A percentile compares a stretch with the other conserved stretches of the same genome.
phyloP scores from a whole-genome alignment of 2,329 filamentous ascomycete species.

The Fusarium oxysporum region DNA sequence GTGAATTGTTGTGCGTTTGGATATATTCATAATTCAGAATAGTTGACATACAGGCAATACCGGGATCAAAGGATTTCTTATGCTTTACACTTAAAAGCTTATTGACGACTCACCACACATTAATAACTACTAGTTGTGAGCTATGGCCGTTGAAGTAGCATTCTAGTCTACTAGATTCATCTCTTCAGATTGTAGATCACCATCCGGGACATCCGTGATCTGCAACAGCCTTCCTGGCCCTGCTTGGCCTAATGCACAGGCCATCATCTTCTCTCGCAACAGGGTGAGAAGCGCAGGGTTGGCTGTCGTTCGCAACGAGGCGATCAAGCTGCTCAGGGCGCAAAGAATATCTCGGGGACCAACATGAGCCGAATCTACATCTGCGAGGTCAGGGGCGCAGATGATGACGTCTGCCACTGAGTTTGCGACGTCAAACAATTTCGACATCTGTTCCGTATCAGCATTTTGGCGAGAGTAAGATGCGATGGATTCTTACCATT shows the following conservation, averaged over 20 bases:
- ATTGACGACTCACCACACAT: not conserved
- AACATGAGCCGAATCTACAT: slow-evolving; percentile 4
- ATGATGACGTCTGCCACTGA: slow-evolving; percentile 27
- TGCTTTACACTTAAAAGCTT: not conserved
- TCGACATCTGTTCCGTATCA: slow-evolving; percentile 7
- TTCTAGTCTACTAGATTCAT: not conserved
- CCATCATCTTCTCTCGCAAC: slow-evolving; percentile 24
- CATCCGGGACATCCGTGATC: slow-evolving; percentile 15
- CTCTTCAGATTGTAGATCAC: not conserved
- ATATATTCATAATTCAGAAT: not conserved
- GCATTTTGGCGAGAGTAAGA: not conserved
- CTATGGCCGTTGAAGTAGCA: not conserved
- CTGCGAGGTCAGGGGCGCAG: slow-evolving; percentile 24
- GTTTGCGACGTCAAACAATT: slow-evolving; percentile 28
- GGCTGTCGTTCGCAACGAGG: slow-evolving; percentile 11
- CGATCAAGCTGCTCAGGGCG: slow-evolving; percentile 18
- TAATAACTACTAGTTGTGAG: not conserved
- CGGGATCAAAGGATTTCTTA: not conserved
- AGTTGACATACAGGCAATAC: not conserved
- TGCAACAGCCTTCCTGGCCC: slow-evolving; percentile 2
- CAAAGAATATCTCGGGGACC: slow-evolving; percentile 17
- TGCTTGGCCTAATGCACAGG: slow-evolving; percentile 10
- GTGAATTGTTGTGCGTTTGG: no score
- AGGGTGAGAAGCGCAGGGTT: slow-evolving; percentile 11
- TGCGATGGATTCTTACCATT: not conserved